Percentiles rank a stretch among this genome's conserved stretches.
Evolutionary conservation across 768 basidiomycete genomes (phyloP).

Genomic region (Russula virescens): DNA sequence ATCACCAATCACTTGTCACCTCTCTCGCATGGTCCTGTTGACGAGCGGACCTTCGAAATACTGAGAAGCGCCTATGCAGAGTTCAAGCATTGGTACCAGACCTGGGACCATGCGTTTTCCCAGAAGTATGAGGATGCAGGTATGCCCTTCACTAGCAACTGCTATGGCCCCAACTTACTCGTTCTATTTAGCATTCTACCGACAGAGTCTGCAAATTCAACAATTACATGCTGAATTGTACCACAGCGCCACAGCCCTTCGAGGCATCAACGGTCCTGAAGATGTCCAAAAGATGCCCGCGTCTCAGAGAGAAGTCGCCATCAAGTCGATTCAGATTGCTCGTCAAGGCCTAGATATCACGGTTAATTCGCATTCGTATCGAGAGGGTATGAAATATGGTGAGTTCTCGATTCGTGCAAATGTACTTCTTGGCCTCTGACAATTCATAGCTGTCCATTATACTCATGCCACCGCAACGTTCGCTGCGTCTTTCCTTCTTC

Average conservation of each 20-base stretch:
- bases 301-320: conserved; percentile 71
- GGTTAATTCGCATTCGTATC: conserved; percentile 74
- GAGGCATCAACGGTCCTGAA: conserved; percentile 78
- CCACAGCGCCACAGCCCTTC: conserved; percentile 76
- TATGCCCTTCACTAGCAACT: conserved; percentile 30
- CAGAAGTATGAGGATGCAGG: conserved; percentile 80
- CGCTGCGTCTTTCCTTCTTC: conserved; percentile 82
- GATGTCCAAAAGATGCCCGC: conserved; percentile 81
- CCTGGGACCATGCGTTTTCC: conserved; percentile 76
- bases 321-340: conserved; percentile 80
- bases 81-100: conserved; percentile 76
- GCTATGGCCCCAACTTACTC: background rate
- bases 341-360: conserved; percentile 79
- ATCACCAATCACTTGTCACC: conserved; percentile 80
- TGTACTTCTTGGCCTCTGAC: background rate
- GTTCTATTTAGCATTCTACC: conserved; percentile 61
- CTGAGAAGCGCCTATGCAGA: conserved; percentile 69
- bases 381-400: conserved; percentile 93
- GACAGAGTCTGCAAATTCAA: conserved; percentile 83
- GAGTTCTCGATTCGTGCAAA: conserved; percentile 25
- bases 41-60: conserved; percentile 63
- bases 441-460: conserved; percentile 67
- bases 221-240: conserved; percentile 81
- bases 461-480: conserved; percentile 94
- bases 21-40: conserved; percentile 63